A percentile compares a stretch with the other conserved stretches of the same genome.
Conservation (phyloP, 345 rosid species). For the Conringia planisiliqua region DNA sequence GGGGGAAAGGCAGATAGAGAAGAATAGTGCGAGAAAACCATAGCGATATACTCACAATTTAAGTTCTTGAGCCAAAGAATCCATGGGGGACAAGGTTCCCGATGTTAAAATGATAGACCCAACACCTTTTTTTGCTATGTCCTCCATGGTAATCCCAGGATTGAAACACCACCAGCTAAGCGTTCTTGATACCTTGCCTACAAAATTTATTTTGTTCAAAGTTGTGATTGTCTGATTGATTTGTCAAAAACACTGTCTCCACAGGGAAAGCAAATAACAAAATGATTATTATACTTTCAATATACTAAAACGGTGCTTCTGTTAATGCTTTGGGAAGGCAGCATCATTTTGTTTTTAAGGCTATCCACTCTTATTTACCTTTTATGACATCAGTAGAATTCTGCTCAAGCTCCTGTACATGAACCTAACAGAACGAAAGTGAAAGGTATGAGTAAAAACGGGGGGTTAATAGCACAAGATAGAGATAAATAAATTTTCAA, state of each 20-base stretch:
- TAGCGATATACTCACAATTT: conserved; percentile 56
- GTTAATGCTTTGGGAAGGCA: conserved; percentile 3
- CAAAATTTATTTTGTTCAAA: conserved; percentile 15
- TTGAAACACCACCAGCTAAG: conserved; percentile 99
- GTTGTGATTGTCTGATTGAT: not conserved
- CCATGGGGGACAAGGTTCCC: conserved; percentile 95
- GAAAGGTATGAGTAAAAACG: not conserved
- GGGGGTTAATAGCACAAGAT: not conserved
- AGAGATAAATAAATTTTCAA: conserved; percentile 2
- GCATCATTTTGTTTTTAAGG: not conserved
- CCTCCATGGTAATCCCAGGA: conserved; percentile 96
- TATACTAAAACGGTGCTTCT: not conserved
- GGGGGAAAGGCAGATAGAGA: conserved; percentile 4
- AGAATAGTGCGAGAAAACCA: conserved; percentile 9
- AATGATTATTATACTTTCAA: not conserved
- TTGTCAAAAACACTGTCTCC: not conserved
- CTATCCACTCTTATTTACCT: conserved; percentile 46
- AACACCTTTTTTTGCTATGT: conserved; percentile 65
- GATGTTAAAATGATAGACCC: conserved; percentile 90
- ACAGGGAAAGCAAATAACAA: not conserved
- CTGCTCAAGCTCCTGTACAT: conserved; percentile 69
- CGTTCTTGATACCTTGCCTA: conserved; percentile 78
- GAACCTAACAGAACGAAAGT: conserved; percentile 55
- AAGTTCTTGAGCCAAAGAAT: conserved; percentile 86
- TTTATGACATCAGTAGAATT: conserved; percentile 48